Base-by-base conservation (phyloP, 2,329 filamentous ascomycete genomes). In the Chrysoporthe cubensis region DNA sequence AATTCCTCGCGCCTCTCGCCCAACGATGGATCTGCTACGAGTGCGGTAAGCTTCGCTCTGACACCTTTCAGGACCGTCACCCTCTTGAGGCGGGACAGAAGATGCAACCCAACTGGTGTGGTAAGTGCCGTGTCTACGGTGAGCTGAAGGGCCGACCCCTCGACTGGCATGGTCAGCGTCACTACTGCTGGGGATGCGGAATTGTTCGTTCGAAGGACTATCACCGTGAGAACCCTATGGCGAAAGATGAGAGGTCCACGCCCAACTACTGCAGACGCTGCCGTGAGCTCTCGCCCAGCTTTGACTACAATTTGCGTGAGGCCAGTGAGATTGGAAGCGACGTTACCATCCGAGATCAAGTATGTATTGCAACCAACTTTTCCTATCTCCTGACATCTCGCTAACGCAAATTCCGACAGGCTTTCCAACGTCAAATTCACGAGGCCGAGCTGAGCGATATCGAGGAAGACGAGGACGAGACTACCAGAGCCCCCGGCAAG, bases 11-110 rank as follows among this genome's bases (percentile, higher is more conserved):
- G 34, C 68, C 68, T 6, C 63, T 70, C 2, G 64, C 61, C 34
- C 62, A 70, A 50, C 66, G 66, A 13, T 77, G 78, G 68, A 78
- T 84, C 26, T 86, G 84, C 72, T 80, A 76, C 52, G 73, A 77
- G 37, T 84, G 82, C 66, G 78, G 79, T 32, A 76, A 75, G 32
- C 73, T 78, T 6, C 77, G 82, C 56, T 83, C 82, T 5, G 73
- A 74, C 37, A 74, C 72, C 13, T 83, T 80, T 57, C 80, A 83
- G 52, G 62, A 74, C 52, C 71, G 76, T 7, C 73, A 80, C 62
- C 74, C 78, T 5, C 69, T 80, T 52, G 68, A 72, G 69, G 68
- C 72, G 57, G 72, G 75, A 57, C 69, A 75, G 56, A 70, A 77
- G 75, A 71, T 81, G 16, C 64, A 70, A n/a, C 68, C 75, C 56